Evolutionary conservation across 2,329 filamentous ascomycete genomes (phyloP).

Genomic region (Alternaria rosae): DNA sequence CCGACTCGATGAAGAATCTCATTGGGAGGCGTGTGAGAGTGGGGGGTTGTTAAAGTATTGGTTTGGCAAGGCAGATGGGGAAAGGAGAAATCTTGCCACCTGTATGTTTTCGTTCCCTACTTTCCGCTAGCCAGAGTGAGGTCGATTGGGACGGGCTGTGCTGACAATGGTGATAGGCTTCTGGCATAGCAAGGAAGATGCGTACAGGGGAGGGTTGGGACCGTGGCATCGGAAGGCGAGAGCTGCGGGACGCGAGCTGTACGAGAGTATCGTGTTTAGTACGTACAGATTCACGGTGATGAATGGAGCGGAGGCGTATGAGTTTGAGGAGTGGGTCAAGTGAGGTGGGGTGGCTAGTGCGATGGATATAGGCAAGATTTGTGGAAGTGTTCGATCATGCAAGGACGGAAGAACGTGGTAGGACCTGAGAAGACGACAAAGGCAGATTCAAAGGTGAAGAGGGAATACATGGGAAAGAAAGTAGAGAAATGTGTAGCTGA

Average conservation of each 20-base stretch:
- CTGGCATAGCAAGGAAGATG: constrained; percentile 66
- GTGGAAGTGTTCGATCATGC: background rate
- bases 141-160: background rate
- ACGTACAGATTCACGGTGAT: constrained; percentile 65
- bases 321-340: constrained; percentile 40
- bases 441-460: background rate
- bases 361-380: background rate
- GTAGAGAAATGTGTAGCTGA: background rate
- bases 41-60: constrained; percentile 92
- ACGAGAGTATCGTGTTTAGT: constrained; percentile 53
- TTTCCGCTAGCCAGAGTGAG: background rate
- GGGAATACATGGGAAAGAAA: background rate
- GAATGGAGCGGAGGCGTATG: constrained; percentile 70
- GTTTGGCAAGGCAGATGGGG: constrained; percentile 77
- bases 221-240: constrained; percentile 65
- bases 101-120: constrained; percentile 49
- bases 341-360: background rate
- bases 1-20: constrained; percentile 77
- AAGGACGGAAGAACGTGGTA: background rate
- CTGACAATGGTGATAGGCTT: constrained; percentile 62
- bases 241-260: constrained; percentile 57
- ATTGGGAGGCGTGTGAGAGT: constrained; percentile 78
- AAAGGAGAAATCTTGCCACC: constrained; percentile 81
- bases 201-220: constrained; percentile 66
- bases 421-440: background rate